Conservation (phyloP, 768 basidiomycete species). For the Trametopsis cervina region DNA sequence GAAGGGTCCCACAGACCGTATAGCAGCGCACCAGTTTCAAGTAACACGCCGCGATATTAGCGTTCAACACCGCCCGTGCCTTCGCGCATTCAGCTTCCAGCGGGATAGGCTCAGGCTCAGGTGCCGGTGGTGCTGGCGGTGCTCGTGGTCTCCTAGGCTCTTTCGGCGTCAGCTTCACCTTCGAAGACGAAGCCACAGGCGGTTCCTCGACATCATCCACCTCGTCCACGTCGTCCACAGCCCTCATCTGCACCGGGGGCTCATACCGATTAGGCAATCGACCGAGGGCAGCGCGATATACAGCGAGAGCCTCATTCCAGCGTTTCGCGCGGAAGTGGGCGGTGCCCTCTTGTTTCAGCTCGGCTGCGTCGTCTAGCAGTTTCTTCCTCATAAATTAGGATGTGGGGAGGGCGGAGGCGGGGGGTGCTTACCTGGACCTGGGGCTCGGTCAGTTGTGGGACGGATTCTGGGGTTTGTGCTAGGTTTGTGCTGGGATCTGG, state of each 20-base stretch:
- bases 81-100: conserved; percentile 45
- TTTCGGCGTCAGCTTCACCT: conserved; percentile 8
- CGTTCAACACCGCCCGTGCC: conserved; percentile 65
- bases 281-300: conserved; percentile 65
- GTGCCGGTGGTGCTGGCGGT: conserved; percentile 13
- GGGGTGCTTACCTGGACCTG: conserved; percentile 7
- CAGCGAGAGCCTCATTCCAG: conserved; percentile 65
- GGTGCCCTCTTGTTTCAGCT: conserved; percentile 73
- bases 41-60: conserved; percentile 86
- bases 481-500: not conserved
- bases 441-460: not conserved
- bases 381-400: conserved; percentile 25
- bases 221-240: conserved; percentile 14
- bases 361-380: conserved; percentile 43
- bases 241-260: conserved; percentile 1
- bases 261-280: conserved; percentile 46
- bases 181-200: too few species aligned
- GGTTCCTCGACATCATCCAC: conserved; percentile 18
- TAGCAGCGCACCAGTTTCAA: conserved; percentile 58
- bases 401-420: not conserved
- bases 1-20: too few species aligned
- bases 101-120: conserved; percentile 24
- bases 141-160: conserved; percentile 10
- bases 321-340: conserved; percentile 54
- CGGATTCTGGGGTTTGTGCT: not conserved